phyloP scores from a whole-genome alignment of 257 asterid species.

The Solanum chilense region DNA sequence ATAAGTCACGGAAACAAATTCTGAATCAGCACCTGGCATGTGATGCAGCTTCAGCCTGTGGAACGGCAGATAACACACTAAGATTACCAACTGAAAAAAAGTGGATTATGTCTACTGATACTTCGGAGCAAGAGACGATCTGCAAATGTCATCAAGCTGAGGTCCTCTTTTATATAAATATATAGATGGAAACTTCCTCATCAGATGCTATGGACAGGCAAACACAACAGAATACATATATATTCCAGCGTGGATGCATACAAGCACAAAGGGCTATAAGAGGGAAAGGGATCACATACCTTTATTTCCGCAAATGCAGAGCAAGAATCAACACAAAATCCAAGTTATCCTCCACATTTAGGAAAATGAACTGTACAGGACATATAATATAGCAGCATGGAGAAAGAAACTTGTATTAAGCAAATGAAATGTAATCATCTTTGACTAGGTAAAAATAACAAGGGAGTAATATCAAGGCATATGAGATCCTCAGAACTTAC shows the following conservation, averaged over 20 bases:
- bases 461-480: background rate
- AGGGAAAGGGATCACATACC: background rate
- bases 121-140: constrained; percentile 21
- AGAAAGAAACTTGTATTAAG: background rate
- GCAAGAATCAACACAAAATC: background rate
- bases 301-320: background rate
- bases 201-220: background rate
- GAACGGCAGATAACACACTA: constrained; percentile 33
- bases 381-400: background rate
- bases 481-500: background rate
- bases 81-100: constrained; percentile 39
- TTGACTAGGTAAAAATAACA: background rate
- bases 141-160: constrained; percentile 8
- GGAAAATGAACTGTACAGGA: background rate
- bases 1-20: constrained; percentile 9
- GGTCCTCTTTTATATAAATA: background rate
- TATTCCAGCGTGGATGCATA: background rate
- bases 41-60: constrained; percentile 27
- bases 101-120: constrained; percentile 22
- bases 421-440: background rate
- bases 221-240: background rate
- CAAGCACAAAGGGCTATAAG: background rate
- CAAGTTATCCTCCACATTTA: background rate
- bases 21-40: constrained; percentile 48
- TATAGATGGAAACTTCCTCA: background rate